Base-by-base conservation (phyloP, 129 eudicot genomes). In the Saposhnikovia divaricata region DNA sequence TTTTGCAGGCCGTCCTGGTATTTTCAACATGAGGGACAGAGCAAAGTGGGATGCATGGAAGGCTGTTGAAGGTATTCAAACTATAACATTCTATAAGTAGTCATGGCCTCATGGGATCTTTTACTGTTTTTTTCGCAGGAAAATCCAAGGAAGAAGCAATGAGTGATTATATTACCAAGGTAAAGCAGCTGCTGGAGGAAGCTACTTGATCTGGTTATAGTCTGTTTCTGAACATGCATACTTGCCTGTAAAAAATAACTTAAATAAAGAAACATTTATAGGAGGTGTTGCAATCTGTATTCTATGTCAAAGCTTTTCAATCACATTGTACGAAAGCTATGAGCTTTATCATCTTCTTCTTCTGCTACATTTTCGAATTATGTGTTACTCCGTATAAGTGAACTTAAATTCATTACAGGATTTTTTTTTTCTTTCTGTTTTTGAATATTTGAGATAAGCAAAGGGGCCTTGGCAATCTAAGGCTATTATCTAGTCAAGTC, bases 21-120 rank as follows among this genome's bases (percentile, higher is more conserved):
- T 96, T 4, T 88, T 96, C 75, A 89, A 90, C 93, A 82, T 81
- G 92, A 92, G 81, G 87, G 98, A 89, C 77, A 88, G 91, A 81
- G 96, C 97, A 48, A 96, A 96, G 84, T 96, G 99, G 99, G 99
- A 96, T 87, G 95, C 98, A 15, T 96, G 99, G 99, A 90, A 96
- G 91, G 95, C 91, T 15, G 91, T 87, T 72, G 97, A 96, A 89
- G 97, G 98, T 95, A 87, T 77, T 50, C 65, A 70, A 38, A 39
- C 51, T 51, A 16, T 38, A 38, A 39, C 44, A 63, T 55, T 73
- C 47, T 19, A 2, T 13, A 16, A 14, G 44, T 16, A 70, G 46
- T 37, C 73, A 28, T 70, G 45, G 2, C 39, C 27, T 39, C 7
- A 19, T 71, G 38, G 47, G 44, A 70, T 34, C 7, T 28, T 61